These are phyloP conservation scores for Xylaria cubensis DNA, from an alignment of 495 filamentous ascomycete genomes.

Conservation along the genomic window DNA sequence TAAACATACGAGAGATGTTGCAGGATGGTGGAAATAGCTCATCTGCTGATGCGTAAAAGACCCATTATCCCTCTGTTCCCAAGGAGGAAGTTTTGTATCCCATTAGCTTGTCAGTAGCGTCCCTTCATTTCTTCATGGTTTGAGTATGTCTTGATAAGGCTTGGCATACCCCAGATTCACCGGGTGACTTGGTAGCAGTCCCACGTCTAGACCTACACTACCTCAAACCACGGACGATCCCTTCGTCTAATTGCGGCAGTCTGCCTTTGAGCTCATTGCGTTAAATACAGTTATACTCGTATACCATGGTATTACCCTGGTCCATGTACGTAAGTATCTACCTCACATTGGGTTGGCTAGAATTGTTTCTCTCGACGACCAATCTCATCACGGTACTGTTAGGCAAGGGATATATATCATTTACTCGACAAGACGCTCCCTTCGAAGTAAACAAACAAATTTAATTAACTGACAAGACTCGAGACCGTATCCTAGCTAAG, in stretches of 20 bases:
- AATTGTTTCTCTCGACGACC: background rate
- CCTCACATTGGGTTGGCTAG: background rate
- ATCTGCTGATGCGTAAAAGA: constrained; percentile 7
- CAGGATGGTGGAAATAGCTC: background rate
- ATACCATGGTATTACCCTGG: background rate
- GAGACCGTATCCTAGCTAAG: background rate
- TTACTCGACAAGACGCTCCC: background rate
- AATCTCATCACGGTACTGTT: background rate
- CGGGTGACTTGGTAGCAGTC: constrained; percentile 1
- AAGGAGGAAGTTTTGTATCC: background rate
- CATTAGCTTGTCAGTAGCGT: constrained; percentile 1
- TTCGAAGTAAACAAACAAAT: background rate
- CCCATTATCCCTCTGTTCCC: constrained; percentile 5
- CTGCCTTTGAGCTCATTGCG: background rate
- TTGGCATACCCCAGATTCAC: constrained; percentile 25
- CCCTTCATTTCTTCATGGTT: constrained; percentile 27
- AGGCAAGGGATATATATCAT: background rate
- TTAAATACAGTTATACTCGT: background rate
- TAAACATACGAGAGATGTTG: constrained; percentile 1
- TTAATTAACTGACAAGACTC: background rate
- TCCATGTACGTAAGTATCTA: background rate
- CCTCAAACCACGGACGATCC: background rate
- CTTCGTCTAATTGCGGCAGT: constrained; percentile 15
- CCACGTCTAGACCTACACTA: background rate
- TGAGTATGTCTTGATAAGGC: constrained; percentile 23